Percentiles rank a stretch among this genome's conserved stretches.
These are phyloP conservation scores for Trametes cingulata DNA, from an alignment of 768 basidiomycete genomes.

Conservation along the genomic window DNA sequence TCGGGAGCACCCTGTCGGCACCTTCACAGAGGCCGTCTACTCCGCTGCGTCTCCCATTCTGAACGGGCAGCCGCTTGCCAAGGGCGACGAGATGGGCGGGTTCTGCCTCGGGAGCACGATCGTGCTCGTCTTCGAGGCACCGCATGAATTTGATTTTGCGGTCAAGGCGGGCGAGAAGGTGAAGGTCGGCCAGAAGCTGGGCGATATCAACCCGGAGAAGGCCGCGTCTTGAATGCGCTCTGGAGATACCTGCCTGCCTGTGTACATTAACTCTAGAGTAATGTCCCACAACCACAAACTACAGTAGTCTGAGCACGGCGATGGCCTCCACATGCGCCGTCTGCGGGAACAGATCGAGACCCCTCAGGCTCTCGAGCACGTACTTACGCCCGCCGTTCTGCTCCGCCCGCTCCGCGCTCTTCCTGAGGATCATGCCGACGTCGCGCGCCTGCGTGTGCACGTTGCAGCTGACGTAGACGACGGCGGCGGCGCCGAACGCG, in stretches of 20 bases:
- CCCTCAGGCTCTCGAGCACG: conserved; percentile 77
- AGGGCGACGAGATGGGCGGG: conserved; percentile 97
- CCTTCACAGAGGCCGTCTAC: conserved; percentile 92
- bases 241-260: background rate
- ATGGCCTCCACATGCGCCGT: conserved; percentile 85
- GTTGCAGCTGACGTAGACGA: conserved; percentile 94
- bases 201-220: conserved; percentile 42
- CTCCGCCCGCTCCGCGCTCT: conserved; percentile 43
- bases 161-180: conserved; percentile 82
- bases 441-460: conserved; percentile 93
- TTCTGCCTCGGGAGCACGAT: conserved; percentile 95
- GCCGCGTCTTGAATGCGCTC: background rate
- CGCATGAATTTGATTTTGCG: conserved; percentile 74
- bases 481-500: conserved; percentile 59
- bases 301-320: conserved; percentile 56
- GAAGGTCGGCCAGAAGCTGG: conserved; percentile 81
- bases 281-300: background rate
- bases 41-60: conserved; percentile 79
- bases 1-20: conserved; percentile 72
- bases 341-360: conserved; percentile 96
- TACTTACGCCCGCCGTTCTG: conserved; percentile 51
- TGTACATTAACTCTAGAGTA: background rate
- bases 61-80: conserved; percentile 81
- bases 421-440: conserved; percentile 65
- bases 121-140: conserved; percentile 96